Percentiles rank a stretch among this genome's conserved stretches.
Evolutionary conservation across 1,284 basidiomycete genomes (phyloP).

Genomic region (Apiotrichum sp.): DNA sequence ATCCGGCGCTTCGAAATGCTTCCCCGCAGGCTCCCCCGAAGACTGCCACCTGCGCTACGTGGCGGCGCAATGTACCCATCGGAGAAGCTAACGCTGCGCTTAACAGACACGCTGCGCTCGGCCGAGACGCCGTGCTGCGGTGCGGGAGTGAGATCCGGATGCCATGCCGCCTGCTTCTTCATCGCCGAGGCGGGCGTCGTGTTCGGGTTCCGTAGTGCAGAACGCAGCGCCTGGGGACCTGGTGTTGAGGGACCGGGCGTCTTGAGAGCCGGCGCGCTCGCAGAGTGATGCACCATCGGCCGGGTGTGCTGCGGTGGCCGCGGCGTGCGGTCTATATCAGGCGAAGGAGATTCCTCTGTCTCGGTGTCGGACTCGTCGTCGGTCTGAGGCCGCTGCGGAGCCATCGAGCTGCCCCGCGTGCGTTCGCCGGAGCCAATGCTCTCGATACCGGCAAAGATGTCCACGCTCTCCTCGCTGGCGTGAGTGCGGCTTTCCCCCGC

Average conservation of each 20-base stretch:
- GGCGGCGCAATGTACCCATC: conserved; percentile 59
- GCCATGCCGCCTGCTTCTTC: conserved; percentile 44
- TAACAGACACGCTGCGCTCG: conserved; percentile 29
- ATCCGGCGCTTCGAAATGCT: not conserved
- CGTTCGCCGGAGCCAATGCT: conserved; percentile 51
- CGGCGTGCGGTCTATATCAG: conserved; percentile 2
- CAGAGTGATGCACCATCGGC: conserved; percentile 1
- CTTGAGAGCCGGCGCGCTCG: conserved; percentile 17
- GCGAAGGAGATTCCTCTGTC: conserved; percentile 3
- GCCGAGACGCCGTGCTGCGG: conserved; percentile 7
- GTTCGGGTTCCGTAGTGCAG: conserved; percentile 35
- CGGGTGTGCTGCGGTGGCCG: not conserved
- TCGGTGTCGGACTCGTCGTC: not conserved
- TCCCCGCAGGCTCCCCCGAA: too few relatives aligned
- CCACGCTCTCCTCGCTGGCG: conserved; percentile 60
- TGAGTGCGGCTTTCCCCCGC: conserved; percentile 32
- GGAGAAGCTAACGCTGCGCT: conserved; percentile 87
- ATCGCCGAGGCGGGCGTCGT: conserved; percentile 41
- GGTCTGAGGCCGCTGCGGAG: not conserved
- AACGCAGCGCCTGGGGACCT: conserved; percentile 29
- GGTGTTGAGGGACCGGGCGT: conserved; percentile 22
- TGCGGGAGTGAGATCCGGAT: conserved; percentile 33
- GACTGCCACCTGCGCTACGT: not conserved
- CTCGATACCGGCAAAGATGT: conserved; percentile 80
- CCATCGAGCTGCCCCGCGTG: not conserved